Base-by-base conservation (phyloP, 2,329 filamentous ascomycete genomes). In the Sphaerostilbella broomeana region DNA sequence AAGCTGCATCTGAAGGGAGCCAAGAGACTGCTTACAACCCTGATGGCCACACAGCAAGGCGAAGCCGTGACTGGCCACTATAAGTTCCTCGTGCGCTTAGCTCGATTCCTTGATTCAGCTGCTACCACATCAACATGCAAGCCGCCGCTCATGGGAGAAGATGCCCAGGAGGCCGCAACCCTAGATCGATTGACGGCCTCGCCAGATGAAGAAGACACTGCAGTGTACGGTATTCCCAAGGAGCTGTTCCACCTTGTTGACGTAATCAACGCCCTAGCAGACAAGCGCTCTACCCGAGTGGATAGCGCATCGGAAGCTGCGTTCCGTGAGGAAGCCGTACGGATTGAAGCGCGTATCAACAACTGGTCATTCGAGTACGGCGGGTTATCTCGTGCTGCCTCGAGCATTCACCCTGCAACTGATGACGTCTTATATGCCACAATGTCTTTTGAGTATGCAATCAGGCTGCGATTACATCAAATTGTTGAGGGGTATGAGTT, bases 1-100 rank as follows among this genome's bases (percentile, higher is more conserved):
- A 62, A 65, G 49, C 56, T 64, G 38, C 64, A 67, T 40, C 54
- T 67, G 13, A 60, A 63, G 37, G 64, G 62, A 4, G 64, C 63
- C n/a, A 62, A 64, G 42, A 51, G 59, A 3, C 53, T 67, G 4
- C 46, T 67, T 6, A 51, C 56, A 3, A 56, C 61, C 0, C 45
- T 60, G 7, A 55, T 53, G 28, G 51, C 52, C 25, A 39, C 59
- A 27, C 51, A 59, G 28, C 51, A 59, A 29, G 53, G 56, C 12
- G 55, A 61, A 15, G 32, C 53, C 28, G 47, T 51, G n/a, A 63
- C 63, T 2, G 62, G 61, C 16, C 55, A 62, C n/a, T 60, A 61
- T 43, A 55, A 62, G 5, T 68, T 67, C 31, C 57, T 59, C 32
- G 51, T 55, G 32, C 58, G 39, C 35, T 55, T 51, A 38, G 62